Evolutionary conservation across 1,284 basidiomycete species (phyloP).

Genomic region (Polyporus tsugae): DNA sequence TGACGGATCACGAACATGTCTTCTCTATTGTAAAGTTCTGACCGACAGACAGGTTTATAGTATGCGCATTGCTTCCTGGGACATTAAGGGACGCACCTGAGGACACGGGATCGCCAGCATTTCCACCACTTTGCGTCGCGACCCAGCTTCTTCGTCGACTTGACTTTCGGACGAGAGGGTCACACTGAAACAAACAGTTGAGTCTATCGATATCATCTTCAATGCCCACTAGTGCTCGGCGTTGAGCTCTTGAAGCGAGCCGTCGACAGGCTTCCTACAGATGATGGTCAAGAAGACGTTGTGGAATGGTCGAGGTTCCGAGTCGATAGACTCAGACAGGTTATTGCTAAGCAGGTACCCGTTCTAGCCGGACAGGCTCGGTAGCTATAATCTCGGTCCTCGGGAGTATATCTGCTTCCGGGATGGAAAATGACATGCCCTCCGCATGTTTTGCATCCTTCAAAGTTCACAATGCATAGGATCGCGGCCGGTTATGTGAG

Average conservation of each 20-base stretch:
- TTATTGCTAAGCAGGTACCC: slow-evolving; percentile 3
- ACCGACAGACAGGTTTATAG: background rate
- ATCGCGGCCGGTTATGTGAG: background rate
- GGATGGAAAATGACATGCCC: too few relatives aligned
- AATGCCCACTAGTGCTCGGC: background rate
- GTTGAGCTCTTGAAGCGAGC: background rate
- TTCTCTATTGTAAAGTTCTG: background rate
- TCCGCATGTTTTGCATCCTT: background rate
- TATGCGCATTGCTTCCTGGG: background rate
- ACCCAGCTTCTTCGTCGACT: background rate
- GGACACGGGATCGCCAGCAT: background rate
- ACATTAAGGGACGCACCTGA: background rate
- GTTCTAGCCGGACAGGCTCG: background rate
- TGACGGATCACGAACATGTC: background rate
- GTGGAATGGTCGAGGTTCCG: background rate
- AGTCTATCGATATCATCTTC: background rate
- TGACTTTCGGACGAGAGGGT: background rate
- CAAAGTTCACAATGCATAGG: background rate
- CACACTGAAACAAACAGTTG: background rate
- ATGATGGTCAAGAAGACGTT: background rate
- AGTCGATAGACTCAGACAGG: background rate
- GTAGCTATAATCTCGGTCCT: background rate
- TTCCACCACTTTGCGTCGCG: background rate
- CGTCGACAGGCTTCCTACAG: background rate
- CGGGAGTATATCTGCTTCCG: too few relatives aligned